Conservation (phyloP, 139 green algal genomes). For the Coelastrella sp. region DNA sequence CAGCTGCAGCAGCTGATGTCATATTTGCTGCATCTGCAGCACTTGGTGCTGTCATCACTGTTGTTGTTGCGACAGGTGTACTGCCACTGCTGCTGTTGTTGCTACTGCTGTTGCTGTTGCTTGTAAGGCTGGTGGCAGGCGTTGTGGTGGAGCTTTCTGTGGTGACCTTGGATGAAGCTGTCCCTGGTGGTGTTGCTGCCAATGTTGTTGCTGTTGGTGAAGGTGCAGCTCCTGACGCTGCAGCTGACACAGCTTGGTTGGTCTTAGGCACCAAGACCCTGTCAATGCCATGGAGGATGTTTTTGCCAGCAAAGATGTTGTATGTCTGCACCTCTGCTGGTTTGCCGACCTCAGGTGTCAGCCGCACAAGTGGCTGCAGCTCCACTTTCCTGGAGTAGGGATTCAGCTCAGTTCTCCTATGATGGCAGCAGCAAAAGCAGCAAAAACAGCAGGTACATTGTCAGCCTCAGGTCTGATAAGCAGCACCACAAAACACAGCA, state of each 20-base stretch:
- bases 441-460: not conserved
- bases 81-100: too few species aligned
- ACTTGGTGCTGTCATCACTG: not conserved
- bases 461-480: not conserved
- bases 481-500: too few species aligned
- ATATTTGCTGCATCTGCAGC: not conserved
- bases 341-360: constrained; percentile 15
- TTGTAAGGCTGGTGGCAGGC: too few species aligned
- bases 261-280: not conserved
- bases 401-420: not conserved
- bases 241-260: not conserved
- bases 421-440: not conserved
- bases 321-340: not conserved
- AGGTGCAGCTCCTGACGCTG: not conserved
- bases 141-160: too few species aligned
- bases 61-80: too few species aligned
- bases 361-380: not conserved
- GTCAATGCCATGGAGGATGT: constrained; percentile 30
- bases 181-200: not conserved
- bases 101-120: too few species aligned
- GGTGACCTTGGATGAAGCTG: not conserved
- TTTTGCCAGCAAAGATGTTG: constrained; percentile 38
- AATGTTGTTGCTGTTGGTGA: not conserved
- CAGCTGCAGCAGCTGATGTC: not conserved
- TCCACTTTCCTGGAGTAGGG: not conserved